These are phyloP conservation scores for Sideroxylon spinosum DNA, from an alignment of 179 eudicot species.

Conservation along the genomic window DNA sequence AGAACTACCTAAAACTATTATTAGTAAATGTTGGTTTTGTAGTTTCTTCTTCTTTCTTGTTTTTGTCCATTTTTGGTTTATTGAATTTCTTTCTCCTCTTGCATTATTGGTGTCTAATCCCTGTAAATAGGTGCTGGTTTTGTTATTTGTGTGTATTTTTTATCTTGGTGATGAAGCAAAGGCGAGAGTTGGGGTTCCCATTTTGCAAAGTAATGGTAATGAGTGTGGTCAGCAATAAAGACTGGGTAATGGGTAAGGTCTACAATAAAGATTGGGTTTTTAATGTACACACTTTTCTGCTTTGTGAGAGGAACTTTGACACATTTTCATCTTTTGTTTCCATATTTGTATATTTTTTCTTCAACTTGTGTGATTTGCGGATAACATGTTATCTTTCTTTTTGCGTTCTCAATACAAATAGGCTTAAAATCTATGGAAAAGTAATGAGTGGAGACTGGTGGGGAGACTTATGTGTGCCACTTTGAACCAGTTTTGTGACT, in stretches of 20 bases:
- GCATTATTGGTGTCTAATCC: no score
- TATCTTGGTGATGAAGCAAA: slow-evolving; percentile 19
- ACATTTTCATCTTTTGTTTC: no score
- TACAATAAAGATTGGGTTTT: slow-evolving; percentile 19
- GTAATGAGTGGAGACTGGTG: no score
- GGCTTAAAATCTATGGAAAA: no score
- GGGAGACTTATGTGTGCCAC: no score
- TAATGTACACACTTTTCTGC: slow-evolving; percentile 14
- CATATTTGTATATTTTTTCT: no score
- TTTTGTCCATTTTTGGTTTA: neutral
- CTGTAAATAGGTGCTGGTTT: no score
- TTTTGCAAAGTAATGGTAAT: slow-evolving; percentile 24
- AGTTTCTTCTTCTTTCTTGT: neutral
- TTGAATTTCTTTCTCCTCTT: neutral
- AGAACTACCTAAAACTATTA: slow-evolving; percentile 12
- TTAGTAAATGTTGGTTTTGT: neutral
- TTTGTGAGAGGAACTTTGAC: slow-evolving; percentile 14
- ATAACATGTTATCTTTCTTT: no score
- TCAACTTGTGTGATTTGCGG: no score
- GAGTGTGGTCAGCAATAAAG: slow-evolving; percentile 18
- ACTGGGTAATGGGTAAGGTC: slow-evolving; percentile 18
- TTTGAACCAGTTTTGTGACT: no score
- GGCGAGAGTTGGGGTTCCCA: slow-evolving; percentile 13
- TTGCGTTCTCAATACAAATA: no score
- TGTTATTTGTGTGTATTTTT: slow-evolving; percentile 14